These are phyloP conservation scores for Logfia minima DNA, from an alignment of 129 eudicot genomes.

Conservation along the genomic window DNA sequence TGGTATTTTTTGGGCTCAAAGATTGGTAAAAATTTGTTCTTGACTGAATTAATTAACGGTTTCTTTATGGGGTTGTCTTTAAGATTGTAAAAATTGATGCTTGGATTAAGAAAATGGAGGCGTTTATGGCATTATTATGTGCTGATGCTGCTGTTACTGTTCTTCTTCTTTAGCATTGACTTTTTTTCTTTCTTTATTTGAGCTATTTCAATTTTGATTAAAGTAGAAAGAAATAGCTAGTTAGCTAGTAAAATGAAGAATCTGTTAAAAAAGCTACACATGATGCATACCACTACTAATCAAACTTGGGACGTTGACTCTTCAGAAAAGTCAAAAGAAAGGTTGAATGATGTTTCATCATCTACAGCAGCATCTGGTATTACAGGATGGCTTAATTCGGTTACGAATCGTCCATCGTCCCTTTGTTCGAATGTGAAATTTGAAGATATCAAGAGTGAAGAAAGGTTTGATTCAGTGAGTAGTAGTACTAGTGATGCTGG, in stretches of 20 bases:
- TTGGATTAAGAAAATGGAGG: constrained; percentile 66
- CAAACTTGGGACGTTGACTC: constrained; percentile 57
- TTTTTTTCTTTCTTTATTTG: constrained; percentile 13
- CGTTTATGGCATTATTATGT: constrained; percentile 41
- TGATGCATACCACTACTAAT: constrained; percentile 37
- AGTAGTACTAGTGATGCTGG: constrained; percentile 58
- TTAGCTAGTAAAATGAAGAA: constrained; percentile 56
- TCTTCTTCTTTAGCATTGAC: constrained; percentile 36
- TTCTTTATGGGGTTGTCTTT: not conserved
- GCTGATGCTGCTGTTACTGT: constrained; percentile 20
- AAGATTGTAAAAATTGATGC: constrained; percentile 32
- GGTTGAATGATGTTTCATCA: constrained; percentile 48
- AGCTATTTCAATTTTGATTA: not conserved
- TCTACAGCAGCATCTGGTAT: constrained; percentile 36
- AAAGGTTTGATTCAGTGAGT: constrained; percentile 52
- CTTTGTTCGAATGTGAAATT: constrained; percentile 28
- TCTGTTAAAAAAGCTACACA: constrained; percentile 76
- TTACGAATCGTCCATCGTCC: constrained; percentile 43
- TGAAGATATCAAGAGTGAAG: constrained; percentile 43
- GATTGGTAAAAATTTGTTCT: not conserved
- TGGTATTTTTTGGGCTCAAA: not conserved
- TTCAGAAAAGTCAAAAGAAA: constrained; percentile 49
- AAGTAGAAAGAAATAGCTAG: not conserved
- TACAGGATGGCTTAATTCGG: constrained; percentile 75
- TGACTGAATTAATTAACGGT: not conserved